phyloP scores from a whole-genome alignment of 768 basidiomycete genomes.

The Leucogyrophana mollusca region DNA sequence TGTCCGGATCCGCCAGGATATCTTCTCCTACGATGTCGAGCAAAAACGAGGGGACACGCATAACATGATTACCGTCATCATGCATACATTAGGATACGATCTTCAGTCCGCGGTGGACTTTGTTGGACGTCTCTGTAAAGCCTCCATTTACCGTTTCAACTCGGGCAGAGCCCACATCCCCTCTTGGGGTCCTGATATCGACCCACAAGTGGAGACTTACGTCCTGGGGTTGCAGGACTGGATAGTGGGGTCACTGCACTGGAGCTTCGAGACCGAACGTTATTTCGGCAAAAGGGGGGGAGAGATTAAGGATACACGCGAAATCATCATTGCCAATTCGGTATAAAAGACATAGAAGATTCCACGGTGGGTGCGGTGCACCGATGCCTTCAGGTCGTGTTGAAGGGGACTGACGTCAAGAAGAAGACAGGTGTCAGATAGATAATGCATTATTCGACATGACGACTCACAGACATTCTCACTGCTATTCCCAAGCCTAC shows the following conservation, averaged over 20 bases:
- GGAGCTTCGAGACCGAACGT: conserved; percentile 36
- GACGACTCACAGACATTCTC: too few relatives aligned
- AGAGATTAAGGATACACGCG: conserved; percentile 49
- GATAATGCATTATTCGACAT: too few relatives aligned
- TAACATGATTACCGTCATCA: conserved; percentile 43
- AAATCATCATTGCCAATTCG: conserved; percentile 42
- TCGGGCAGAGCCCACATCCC: conserved; percentile 27
- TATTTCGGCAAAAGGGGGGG: conserved; percentile 38
- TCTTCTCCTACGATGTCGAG: conserved; percentile 40
- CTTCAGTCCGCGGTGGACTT: conserved; percentile 38
- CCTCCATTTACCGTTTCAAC: conserved; percentile 31
- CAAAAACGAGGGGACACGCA: conserved; percentile 40
- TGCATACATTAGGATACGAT: conserved; percentile 31
- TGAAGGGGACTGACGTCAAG: too few relatives aligned
- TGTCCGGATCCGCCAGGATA: too few relatives aligned
- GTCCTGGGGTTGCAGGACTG: conserved; percentile 32
- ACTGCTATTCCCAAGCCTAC: too few relatives aligned
- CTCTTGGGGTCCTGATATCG: conserved; percentile 32
- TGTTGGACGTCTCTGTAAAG: conserved; percentile 32
- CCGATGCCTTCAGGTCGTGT: too few relatives aligned
- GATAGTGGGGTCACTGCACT: conserved; percentile 37
- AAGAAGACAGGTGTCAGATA: too few relatives aligned
- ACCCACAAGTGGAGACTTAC: conserved; percentile 32
- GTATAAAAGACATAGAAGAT: not conserved
- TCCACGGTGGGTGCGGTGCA: too few relatives aligned